A percentile compares a stretch with the other conserved stretches of the same genome.
Evolutionary conservation across 2,329 filamentous ascomycete species (phyloP).

Genomic region (Cercospora sojina): DNA sequence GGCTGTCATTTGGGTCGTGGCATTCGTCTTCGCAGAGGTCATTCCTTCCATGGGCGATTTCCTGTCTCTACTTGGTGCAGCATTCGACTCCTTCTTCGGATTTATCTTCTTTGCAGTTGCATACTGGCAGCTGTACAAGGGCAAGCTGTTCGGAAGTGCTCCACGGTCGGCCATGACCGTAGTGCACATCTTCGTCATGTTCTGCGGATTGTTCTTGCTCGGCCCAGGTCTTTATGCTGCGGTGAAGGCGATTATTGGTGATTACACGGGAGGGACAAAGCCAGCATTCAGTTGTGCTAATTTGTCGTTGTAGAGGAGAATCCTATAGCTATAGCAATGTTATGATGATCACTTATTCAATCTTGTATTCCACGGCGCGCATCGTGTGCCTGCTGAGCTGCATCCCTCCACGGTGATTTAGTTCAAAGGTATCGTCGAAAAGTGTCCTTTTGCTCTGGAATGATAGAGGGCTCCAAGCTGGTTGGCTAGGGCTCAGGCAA

Average conservation of each 20-base stretch:
- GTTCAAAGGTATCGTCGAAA: too few species aligned
- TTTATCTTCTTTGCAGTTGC: constrained; percentile 54
- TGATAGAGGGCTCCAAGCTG: too few species aligned
- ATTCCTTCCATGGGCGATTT: constrained; percentile 54
- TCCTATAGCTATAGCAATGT: not conserved
- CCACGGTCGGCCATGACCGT: constrained; percentile 45
- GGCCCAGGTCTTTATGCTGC: constrained; percentile 55
- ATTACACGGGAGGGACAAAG: constrained; percentile 47
- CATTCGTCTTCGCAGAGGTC: constrained; percentile 51
- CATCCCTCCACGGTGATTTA: too few species aligned
- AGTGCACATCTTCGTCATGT: constrained; percentile 49
- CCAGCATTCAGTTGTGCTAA: constrained; percentile 54
- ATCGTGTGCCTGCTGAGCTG: too few species aligned
- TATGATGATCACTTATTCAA: not conserved
- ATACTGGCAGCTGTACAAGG: constrained; percentile 49
- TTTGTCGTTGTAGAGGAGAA: constrained; percentile 43
- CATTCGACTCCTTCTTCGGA: constrained; percentile 53
- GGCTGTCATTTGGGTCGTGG: constrained; percentile 46
- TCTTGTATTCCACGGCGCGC: not conserved
- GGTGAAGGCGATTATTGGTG: constrained; percentile 53
- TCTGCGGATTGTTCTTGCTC: constrained; percentile 49
- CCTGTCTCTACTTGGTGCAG: constrained; percentile 49
- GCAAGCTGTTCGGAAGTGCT: constrained; percentile 41
- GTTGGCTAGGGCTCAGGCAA: too few species aligned
- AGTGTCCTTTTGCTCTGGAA: too few species aligned